Base-by-base conservation (phyloP, 345 rosid genomes). In the Pelargonium nanum region DNA sequence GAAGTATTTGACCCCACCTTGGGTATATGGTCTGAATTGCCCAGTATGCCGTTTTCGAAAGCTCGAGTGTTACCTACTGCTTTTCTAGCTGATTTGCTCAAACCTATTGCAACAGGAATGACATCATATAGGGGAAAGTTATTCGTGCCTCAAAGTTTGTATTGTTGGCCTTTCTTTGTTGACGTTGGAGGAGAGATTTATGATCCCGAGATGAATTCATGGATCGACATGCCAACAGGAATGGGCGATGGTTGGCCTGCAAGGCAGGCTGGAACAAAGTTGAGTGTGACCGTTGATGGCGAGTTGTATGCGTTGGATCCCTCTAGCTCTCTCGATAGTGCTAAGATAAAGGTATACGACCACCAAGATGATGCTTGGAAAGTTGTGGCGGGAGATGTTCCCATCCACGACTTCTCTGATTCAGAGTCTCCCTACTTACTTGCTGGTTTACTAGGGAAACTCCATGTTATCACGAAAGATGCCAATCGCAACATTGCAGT, bases 221-320 rank as follows among this genome's bases (percentile, higher is more conserved):
- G 96, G 96, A 78, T 52, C 8, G 92, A 91, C 70, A 91, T 91
- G 98, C 96, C 98, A 15, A 30, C 71, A 15, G 98, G 96, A 53
- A 91, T 91, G 96, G 98, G 88, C 17, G 92, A 88, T 54, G 96
- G 96, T 53, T 91, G 98, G 98, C 98, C 95, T 4, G 92, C 89
- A 40, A 76, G 87, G 68, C 92, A 88, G 64, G 89, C 90, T 0
- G 95, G 98, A 55, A 85, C 86, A 1, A 91, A 91, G 65, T 59
- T 86, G 55, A 91, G 96, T 48, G 92, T 85, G 32, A 79, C 78
- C 1, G 80, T 91, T 25, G 96, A 83, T 21, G 90, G 81, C 2
- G 85, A 84, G 70, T 56, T 88, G 65, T 88, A 86, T 65, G 89
- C 90, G 13, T 66, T 91, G 5, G 92, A 91, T 65, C 95, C 94